Base-by-base conservation (phyloP, 2,329 filamentous ascomycete species). In the Ophiostoma sp. region DNA sequence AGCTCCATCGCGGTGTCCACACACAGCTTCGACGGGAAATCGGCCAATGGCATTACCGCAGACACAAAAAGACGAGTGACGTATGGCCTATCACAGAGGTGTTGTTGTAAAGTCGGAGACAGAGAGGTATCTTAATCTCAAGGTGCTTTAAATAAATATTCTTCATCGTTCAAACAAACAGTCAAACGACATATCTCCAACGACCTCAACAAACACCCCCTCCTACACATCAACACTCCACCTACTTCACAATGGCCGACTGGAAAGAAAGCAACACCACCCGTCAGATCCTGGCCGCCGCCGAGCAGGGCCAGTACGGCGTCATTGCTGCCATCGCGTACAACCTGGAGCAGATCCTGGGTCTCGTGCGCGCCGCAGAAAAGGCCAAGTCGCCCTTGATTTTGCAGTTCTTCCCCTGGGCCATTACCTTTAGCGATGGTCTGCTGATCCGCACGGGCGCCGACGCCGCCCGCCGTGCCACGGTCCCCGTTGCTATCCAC, bases 341-440 rank as follows among this genome's bases (percentile, higher is more conserved):
- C 84, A 92, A 93, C 78, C 83, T 93, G 74, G 91, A 93, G 82
- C 88, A 88, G 64, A 90, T 94, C 76, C 83, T 92, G 4, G 91
- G 90, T 12, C 87, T 88, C 15, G 87, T 93, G 69, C 85, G 87
- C 74, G 91, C 91, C 28, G 91, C 91, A 48, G 91, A 93, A 82
- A 85, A 85, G 42, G 91, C 91, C 77, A 83, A 84, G 48, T 90
- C 90, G 0, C 91, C 91, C 0, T 11, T 61, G 84, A 89, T 92
- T 82, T 89, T 93, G 79, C 89, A 91, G 50, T 87, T 93, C 77
- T 93, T 93, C 80, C 91, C 91, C 17, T 93, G 90, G 90, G 90
- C 91, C 0, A 84, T 92, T 55, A 85, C 88, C 3, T 61, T 61
- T 19, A 7, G 3, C 3, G 57, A 61, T n/a, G 57, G 57, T 3